Evolutionary conservation across 371 early-diverging fungal species (phyloP).

Genomic region (Dipsacomyces acuminosporus): DNA sequence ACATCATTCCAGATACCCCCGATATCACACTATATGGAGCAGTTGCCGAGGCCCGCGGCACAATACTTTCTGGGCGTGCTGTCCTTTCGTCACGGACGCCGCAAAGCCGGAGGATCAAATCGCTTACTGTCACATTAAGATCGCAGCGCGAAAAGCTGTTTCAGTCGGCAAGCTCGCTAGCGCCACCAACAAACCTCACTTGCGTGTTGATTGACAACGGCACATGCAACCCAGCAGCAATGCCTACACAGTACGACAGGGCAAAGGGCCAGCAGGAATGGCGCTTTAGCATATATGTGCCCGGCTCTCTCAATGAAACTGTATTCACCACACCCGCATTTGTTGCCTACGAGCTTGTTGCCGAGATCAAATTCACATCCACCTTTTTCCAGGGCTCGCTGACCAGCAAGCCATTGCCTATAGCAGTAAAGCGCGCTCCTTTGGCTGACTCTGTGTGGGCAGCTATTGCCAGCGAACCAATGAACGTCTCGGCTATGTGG

Average conservation of each 20-base stretch:
- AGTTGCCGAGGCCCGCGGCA: conserved; percentile 29
- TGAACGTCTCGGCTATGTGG: conserved; percentile 31
- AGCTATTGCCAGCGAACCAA: conserved; percentile 19
- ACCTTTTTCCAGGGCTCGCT: not conserved
- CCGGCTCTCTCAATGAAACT: conserved; percentile 30
- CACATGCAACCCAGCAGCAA: conserved; percentile 2
- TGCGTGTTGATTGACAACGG: conserved; percentile 30
- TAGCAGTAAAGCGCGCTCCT: conserved; percentile 33
- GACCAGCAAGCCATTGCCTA: conserved; percentile 5
- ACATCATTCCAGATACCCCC: conserved; percentile 26
- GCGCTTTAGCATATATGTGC: conserved; percentile 35
- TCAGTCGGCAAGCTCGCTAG: conserved; percentile 31
- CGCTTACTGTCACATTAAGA: conserved; percentile 29
- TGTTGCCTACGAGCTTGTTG: conserved; percentile 31
- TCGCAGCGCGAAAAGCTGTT: conserved; percentile 34
- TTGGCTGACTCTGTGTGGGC: conserved; percentile 26
- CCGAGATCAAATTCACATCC: conserved; percentile 25
- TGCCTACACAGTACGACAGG: conserved; percentile 6
- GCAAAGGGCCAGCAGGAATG: conserved; percentile 23
- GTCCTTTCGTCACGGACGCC: conserved; percentile 14
- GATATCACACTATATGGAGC: conserved; percentile 30
- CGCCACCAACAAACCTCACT: conserved; percentile 19
- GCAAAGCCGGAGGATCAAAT: conserved; percentile 19
- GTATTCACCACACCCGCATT: conserved; percentile 33
- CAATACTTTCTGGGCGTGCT: conserved; percentile 25